These are phyloP conservation scores for Penicillium silybi DNA, from an alignment of 495 filamentous ascomycete species.

Conservation along the genomic window DNA sequence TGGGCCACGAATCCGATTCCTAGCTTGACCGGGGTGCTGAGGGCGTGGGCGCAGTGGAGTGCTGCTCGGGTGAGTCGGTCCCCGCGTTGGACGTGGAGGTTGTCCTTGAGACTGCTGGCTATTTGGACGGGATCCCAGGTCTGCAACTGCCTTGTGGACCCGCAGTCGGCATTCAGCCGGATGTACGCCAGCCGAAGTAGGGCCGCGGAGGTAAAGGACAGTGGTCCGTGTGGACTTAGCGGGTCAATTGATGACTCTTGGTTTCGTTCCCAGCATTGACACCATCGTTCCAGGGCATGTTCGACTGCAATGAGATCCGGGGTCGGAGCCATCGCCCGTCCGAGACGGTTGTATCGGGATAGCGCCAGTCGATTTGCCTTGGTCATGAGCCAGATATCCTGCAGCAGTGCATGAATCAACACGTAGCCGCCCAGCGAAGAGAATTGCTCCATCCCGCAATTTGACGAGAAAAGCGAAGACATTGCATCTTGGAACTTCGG, in stretches of 20 bases:
- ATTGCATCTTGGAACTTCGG: conserved; percentile 36
- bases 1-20: conserved; percentile 67
- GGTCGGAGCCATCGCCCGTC: conserved; percentile 26
- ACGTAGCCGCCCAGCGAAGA: conserved; percentile 65
- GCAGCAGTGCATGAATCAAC: conserved; percentile 64
- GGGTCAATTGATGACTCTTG: conserved; percentile 52
- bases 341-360: conserved; percentile 42
- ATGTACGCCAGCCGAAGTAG: conserved; percentile 64
- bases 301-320: conserved; percentile 54
- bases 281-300: conserved; percentile 61
- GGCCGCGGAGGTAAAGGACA: conserved; percentile 66
- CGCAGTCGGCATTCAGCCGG: conserved; percentile 62
- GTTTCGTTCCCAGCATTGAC: conserved; percentile 55
- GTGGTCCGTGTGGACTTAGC: conserved; percentile 50
- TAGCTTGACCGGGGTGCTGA: conserved; percentile 63
- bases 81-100: conserved; percentile 55
- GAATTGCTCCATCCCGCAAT: conserved; percentile 24
- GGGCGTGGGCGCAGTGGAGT: conserved; percentile 64
- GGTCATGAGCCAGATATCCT: conserved; percentile 65
- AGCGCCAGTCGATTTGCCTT: conserved; percentile 48
- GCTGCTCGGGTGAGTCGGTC: conserved; percentile 56
- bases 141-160: conserved; percentile 57
- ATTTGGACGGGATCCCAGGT: conserved; percentile 59
- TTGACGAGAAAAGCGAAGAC: conserved; percentile 23
- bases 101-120: conserved; percentile 53